Evolutionary conservation across 2,329 filamentous ascomycete species (phyloP).

Genomic region (Colletotrichum tabaci): DNA sequence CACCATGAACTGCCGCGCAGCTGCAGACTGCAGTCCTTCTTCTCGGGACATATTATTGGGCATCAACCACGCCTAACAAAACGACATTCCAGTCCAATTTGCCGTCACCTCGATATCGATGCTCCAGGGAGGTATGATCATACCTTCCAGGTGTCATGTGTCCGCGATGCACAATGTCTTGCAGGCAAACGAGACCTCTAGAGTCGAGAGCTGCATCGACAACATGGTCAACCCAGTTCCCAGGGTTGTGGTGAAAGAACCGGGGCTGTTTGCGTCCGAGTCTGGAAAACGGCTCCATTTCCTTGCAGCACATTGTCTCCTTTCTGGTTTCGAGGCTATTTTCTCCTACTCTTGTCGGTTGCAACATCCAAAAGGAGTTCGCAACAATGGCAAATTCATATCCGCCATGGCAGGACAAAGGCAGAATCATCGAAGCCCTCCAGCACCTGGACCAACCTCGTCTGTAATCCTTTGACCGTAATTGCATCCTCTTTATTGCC

Average conservation of each 20-base stretch:
- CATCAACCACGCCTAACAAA: conserved; percentile 7
- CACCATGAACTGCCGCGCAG: conserved; percentile 26
- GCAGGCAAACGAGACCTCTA: conserved; percentile 19
- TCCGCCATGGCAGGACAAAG: neutral
- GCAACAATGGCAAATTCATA: too few species aligned
- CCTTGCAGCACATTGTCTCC: neutral
- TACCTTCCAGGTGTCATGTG: conserved; percentile 22
- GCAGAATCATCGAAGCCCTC: neutral
- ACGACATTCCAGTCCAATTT: neutral
- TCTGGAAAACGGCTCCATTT: neutral
- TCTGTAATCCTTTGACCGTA: neutral
- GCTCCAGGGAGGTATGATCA: neutral
- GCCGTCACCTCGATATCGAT: neutral
- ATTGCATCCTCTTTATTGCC: too few species aligned
- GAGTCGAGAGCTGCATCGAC: neutral
- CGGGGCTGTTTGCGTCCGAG: neutral
- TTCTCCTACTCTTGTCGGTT: neutral
- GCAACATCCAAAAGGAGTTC: neutral
- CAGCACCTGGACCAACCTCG: too few species aligned
- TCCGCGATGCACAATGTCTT: conserved; percentile 34
- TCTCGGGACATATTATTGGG: conserved; percentile 11
- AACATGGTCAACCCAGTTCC: neutral
- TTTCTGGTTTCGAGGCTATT: neutral
- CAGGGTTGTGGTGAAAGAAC: neutral
- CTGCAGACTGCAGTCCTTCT: conserved; percentile 29